A percentile compares a stretch with the other conserved stretches of the same genome.
Conservation (phyloP, 2,329 filamentous ascomycete species). For the Cladosporium austrohemisphaericum region DNA sequence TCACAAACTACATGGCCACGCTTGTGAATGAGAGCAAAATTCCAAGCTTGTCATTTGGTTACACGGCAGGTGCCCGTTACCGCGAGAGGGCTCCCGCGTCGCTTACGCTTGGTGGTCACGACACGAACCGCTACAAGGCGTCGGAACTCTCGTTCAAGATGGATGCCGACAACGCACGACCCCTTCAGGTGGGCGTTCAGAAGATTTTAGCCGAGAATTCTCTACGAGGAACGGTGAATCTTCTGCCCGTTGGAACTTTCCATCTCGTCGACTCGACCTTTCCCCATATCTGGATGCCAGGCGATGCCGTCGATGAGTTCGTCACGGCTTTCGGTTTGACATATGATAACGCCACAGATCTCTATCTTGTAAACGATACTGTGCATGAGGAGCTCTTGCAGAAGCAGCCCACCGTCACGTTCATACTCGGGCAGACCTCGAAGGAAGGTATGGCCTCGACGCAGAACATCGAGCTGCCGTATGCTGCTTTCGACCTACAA, state of each 20-base stretch:
- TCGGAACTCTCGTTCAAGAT: conserved; percentile 29
- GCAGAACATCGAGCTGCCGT: conserved; percentile 37
- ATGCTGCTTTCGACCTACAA: conserved; percentile 38
- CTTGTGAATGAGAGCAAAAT: conserved; percentile 32
- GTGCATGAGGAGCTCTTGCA: conserved; percentile 31
- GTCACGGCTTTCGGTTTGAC: conserved; percentile 37
- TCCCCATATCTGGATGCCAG: conserved; percentile 40
- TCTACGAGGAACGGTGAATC: conserved; percentile 24
- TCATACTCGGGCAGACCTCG: conserved; percentile 36
- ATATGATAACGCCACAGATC: conserved; percentile 33
- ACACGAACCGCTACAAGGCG: conserved; percentile 30
- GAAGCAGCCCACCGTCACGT: conserved; percentile 33
- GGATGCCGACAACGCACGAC: conserved; percentile 22
- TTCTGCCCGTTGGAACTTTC: conserved; percentile 26
- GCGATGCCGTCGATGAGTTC: conserved; percentile 33
- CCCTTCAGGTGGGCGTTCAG: conserved; percentile 25
- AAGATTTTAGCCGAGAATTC: conserved; percentile 23
- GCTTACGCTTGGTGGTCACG: conserved; percentile 40
- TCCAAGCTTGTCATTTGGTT: conserved; percentile 37
- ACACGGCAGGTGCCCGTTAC: conserved; percentile 39
- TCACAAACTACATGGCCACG: conserved; percentile 31
- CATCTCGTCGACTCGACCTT: conserved; percentile 36
- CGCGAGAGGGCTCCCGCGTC: conserved; percentile 18
- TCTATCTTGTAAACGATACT: conserved; percentile 39
- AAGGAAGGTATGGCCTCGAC: conserved; percentile 30